Evolutionary conservation across 2,329 filamentous ascomycete genomes (phyloP).

Genomic region (Aureobasidium sp.): DNA sequence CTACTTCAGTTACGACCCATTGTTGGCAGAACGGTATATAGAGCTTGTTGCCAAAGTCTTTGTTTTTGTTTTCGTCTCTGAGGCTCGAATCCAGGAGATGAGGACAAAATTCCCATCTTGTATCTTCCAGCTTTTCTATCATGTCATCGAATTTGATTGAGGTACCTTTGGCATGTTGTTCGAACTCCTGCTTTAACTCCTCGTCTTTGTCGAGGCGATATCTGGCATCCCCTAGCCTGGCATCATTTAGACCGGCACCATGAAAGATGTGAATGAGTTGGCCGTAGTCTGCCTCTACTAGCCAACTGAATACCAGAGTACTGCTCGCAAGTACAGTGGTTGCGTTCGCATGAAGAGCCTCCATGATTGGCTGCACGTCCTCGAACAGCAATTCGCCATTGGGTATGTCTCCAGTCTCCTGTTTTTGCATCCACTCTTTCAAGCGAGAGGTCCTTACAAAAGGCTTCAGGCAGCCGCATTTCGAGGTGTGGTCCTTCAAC

Average conservation of each 20-base stretch:
- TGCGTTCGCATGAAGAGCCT: neutral
- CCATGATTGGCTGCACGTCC: neutral
- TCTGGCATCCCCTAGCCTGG: neutral
- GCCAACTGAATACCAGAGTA: neutral
- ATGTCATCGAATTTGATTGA: neutral
- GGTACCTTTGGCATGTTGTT: neutral
- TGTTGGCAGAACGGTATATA: neutral
- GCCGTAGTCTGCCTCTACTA: neutral
- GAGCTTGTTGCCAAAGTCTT: neutral
- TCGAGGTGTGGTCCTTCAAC: neutral
- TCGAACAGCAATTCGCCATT: neutral
- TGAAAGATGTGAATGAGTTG: neutral
- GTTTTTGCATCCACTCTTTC: neutral
- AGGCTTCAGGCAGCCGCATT: neutral
- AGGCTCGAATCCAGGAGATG: neutral
- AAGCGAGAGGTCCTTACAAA: neutral
- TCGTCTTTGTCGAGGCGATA: neutral
- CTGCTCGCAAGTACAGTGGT: neutral
- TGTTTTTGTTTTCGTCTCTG: neutral
- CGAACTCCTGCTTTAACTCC: neutral
- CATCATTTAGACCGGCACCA: neutral
- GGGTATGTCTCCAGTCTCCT: neutral
- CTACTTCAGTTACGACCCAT: neutral
- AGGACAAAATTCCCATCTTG: neutral
- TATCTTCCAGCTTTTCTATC: neutral